phyloP scores from a whole-genome alignment of 2,329 filamentous ascomycete species.

The Diplodia mutila region DNA sequence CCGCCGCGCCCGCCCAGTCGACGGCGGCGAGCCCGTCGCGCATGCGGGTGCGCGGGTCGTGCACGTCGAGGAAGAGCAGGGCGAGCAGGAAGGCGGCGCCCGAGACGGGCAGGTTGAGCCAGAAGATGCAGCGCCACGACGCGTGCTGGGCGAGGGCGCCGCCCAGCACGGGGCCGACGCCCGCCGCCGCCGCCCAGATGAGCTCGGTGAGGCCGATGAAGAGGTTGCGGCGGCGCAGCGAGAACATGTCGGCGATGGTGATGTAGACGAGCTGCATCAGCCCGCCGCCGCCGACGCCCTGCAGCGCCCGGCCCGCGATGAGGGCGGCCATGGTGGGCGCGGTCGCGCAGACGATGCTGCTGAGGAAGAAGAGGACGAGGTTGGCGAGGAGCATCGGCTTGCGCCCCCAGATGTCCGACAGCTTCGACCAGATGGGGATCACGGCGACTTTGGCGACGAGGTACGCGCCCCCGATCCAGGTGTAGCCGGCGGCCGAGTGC shows the following conservation, averaged over 20 bases:
- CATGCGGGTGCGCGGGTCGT: conserved; percentile 58
- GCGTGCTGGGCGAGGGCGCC: conserved; percentile 53
- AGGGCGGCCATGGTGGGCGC: conserved; percentile 55
- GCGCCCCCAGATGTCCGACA: conserved; percentile 62
- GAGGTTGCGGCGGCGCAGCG: conserved; percentile 51
- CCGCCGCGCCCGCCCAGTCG: conserved; percentile 59
- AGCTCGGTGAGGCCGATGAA: conserved; percentile 57
- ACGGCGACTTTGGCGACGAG: conserved; percentile 70
- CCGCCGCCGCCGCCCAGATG: conserved; percentile 60
- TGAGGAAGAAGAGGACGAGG: conserved; percentile 53
- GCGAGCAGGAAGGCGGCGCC: conserved; percentile 55
- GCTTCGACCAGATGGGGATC: conserved; percentile 71
- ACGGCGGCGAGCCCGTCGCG: conserved; percentile 54
- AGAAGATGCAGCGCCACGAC: conserved; percentile 60
- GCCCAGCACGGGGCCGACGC: conserved; percentile 57
- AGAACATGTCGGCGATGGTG: conserved; percentile 61
- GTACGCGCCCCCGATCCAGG: conserved; percentile 78
- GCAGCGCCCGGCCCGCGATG: conserved; percentile 57
- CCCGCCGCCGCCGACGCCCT: conserved; percentile 59
- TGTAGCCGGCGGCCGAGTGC: conserved; percentile 69
- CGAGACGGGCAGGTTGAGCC: conserved; percentile 59
- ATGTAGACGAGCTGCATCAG: conserved; percentile 58
- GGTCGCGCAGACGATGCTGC: conserved; percentile 55
- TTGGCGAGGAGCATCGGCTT: conserved; percentile 57
- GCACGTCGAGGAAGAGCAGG: conserved; percentile 57